Evolutionary conservation across 2,329 filamentous ascomycete species (phyloP), one percentile per base, ranked within the genome.

Genomic region (Sclerotinia trifoliorum): DNA sequence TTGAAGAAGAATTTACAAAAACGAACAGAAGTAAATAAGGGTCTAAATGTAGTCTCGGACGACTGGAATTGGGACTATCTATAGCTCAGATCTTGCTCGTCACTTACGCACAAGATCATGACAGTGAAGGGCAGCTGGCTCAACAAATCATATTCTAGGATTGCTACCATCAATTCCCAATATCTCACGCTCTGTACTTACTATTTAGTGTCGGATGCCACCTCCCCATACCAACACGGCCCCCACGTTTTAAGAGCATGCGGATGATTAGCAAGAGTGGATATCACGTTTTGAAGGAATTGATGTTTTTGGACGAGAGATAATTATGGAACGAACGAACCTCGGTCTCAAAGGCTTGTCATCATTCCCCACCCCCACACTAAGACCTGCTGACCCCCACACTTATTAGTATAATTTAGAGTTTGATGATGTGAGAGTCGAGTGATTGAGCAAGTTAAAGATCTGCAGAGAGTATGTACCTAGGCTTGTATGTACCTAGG

Each of bases 21-120:
- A 51, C 8, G 19, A 42, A 44, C 29, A 49, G n/a, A 35, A 62
- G 46, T 10, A 51, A 51, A 44, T 24, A 15, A 15, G 8, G 51
- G 26, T 26, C 46, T 39, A 7, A 48, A 32, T 39, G 10, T 51
- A 26, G 46, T 7, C 24, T 26, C n/a, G 5, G 29, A 39, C 13
- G 32, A 51, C 29, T 63, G 60, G 26, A 51, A 42, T 51, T 42
- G n/a, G 60, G 42, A 63, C 60, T 63, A 51, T 39, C 46, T 46
- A 63, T 39, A 63, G 26, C 60, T 48, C n/a, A 48, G 26, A 48
- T 26, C 46, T 26, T 10, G 26, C 51, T 51, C n/a, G 17, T 19
- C 15, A 42, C 32, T 51, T 39, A 63, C 60, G n/a, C 26, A 51
- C 32, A 51, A 51, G 26, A 10, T 13, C 17, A 21, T 15, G 15